These are phyloP conservation scores for Ustilago cynodontis DNA, from an alignment of 1,284 basidiomycete genomes.

Conservation along the genomic window DNA sequence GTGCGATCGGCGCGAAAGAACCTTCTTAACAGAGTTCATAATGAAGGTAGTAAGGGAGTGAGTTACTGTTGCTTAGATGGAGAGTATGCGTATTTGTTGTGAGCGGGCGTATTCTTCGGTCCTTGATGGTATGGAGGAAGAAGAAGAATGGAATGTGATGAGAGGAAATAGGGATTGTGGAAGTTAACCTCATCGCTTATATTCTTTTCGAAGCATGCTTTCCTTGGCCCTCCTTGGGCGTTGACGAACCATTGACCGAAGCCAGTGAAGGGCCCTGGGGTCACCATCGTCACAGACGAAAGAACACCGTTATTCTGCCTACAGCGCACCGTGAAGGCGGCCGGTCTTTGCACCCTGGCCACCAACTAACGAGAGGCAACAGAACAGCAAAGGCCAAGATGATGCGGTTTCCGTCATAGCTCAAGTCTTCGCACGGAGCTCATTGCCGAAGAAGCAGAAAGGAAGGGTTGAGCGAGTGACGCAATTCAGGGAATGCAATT, in stretches of 20 bases:
- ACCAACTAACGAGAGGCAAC: neutral
- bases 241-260: neutral
- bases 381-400: neutral
- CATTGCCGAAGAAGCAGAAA: neutral
- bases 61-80: neutral
- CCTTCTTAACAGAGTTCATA: constrained; percentile 56
- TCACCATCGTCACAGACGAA: neutral
- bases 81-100: constrained; percentile 11
- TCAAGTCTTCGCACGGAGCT: neutral
- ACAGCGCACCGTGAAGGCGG: neutral
- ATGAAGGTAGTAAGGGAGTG: constrained; percentile 3
- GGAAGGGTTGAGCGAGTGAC: constrained; percentile 6
- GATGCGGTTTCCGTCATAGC: constrained; percentile 11
- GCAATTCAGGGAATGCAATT: constrained; percentile 8
- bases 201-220: constrained; percentile 16
- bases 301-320: neutral
- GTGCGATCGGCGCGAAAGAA: constrained; percentile 41
- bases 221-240: neutral
- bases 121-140: constrained; percentile 7
- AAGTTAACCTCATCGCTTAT: constrained; percentile 8
- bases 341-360: neutral
- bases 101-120: constrained; percentile 25
- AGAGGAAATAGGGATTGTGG: no score
- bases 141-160: constrained; percentile 1
- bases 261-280: constrained; percentile 1